These are phyloP conservation scores for Meyerozyma sp. DNA, from an alignment of 1,139 yeast genomes.

Conservation along the genomic window DNA sequence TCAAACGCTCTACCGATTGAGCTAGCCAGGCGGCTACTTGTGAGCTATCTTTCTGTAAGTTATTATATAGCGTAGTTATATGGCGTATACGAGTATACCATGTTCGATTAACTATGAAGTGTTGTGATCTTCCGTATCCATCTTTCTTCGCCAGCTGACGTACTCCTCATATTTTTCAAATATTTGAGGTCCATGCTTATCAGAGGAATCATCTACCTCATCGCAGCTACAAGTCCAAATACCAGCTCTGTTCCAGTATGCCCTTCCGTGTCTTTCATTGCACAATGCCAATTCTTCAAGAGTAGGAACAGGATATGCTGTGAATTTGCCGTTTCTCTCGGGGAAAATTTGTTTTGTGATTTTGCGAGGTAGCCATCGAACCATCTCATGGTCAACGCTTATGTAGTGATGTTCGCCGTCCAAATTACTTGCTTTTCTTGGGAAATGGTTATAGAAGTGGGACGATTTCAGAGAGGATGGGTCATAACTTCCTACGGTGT, in stretches of 20 bases:
- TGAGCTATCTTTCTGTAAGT: neutral
- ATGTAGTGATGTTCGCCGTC: conserved; percentile 31
- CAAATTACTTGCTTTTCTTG: conserved; percentile 28
- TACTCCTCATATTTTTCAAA: conserved; percentile 14
- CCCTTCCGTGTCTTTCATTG: conserved; percentile 17
- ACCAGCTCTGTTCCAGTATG: conserved; percentile 26
- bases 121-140: neutral
- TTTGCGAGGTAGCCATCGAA: conserved; percentile 28
- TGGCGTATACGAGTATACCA: no score
- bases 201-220: conserved; percentile 5
- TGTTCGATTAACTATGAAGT: neutral
- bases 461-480: conserved; percentile 21
- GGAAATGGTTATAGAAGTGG: conserved; percentile 28
- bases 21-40: conserved; percentile 2
- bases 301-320: conserved; percentile 31
- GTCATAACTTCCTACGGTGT: conserved; percentile 14
- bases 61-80: neutral
- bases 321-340: conserved; percentile 22
- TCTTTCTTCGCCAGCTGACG: conserved; percentile 13
- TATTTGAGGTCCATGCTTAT: conserved; percentile 12
- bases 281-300: conserved; percentile 23
- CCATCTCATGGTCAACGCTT: conserved; percentile 23
- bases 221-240: conserved; percentile 27
- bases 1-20: conserved; percentile 2
- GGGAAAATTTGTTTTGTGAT: conserved; percentile 17